A percentile compares a stretch with the other conserved stretches of the same genome.
Evolutionary conservation across 345 rosid species (phyloP).

Genomic region (Atalantia buxifolia): DNA sequence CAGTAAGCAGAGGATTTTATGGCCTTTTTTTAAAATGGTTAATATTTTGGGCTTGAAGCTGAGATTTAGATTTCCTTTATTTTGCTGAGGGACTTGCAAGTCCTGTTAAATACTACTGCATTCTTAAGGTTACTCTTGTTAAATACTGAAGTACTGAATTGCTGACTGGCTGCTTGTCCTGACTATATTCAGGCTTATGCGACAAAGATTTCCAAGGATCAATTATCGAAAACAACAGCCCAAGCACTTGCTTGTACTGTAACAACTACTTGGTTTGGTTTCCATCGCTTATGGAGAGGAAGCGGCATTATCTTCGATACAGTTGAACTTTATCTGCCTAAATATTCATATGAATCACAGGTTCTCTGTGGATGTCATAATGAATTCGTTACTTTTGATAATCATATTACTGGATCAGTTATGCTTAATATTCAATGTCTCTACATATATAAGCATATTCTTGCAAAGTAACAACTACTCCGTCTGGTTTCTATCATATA

Average conservation of each 20-base stretch:
- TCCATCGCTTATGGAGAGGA: slow-evolving; percentile 48
- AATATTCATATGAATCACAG: slow-evolving; percentile 77
- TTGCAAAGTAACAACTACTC: slow-evolving; percentile 70
- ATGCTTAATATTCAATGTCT: background rate
- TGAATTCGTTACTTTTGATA: background rate
- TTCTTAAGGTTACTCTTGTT: background rate
- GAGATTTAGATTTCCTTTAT: background rate
- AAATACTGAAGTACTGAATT: slow-evolving; percentile 1
- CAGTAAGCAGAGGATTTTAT: background rate
- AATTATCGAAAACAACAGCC: slow-evolving; percentile 58
- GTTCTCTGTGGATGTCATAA: slow-evolving; percentile 25
- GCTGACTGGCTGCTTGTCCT: slow-evolving; percentile 10
- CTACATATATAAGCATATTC: slow-evolving; percentile 23
- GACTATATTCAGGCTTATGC: slow-evolving; percentile 58
- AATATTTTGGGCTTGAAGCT: background rate
- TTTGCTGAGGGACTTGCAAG: background rate
- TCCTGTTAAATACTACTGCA: background rate
- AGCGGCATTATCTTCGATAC: slow-evolving; percentile 45
- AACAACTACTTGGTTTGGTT: slow-evolving; percentile 88
- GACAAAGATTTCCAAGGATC: slow-evolving; percentile 36
- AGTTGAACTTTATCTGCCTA: slow-evolving; percentile 70
- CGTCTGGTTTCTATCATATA: slow-evolving; percentile 64
- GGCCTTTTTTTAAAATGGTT: background rate
- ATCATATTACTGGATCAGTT: background rate
- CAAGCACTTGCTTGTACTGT: slow-evolving; percentile 69